Base-by-base conservation (phyloP, 306 rosid genomes). In the Rubus parviflorus region DNA sequence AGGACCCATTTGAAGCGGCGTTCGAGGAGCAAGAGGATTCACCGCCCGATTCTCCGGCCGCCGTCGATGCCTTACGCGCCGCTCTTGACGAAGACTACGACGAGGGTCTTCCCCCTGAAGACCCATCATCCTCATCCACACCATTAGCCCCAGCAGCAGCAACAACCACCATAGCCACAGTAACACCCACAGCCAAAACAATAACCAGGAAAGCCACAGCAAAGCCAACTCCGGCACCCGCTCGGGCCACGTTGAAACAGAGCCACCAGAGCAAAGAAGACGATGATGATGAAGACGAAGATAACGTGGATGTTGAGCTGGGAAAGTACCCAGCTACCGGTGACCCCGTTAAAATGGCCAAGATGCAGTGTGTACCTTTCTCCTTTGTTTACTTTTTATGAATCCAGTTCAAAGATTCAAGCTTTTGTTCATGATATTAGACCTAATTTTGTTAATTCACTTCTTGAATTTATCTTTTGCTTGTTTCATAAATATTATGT, bases 1-100 rank as follows among this genome's bases (percentile, higher is more conserved):
- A 90, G 87, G 98, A 95, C 71, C 98, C 98, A 2, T 95, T 95
- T n/a, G 98, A 95, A 85, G 98, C 97, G 13, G 97, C 97, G 22
- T 92, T 90, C 54, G 97, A 87, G 84, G 97, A 86, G 81, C 87
- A 88, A 72, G 89, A 90, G 42, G 91, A 94, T 62, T 94, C 94
- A 0, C 89, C 94, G 35, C 93, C 91, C 1, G 91, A 86, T 41
- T 88, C 96, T 23, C 91, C 93, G 30, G 41, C 71, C 47, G 76
- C 6, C 10, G 42, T 66, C 78, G 86, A 89, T 30, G 75, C 45
- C 52, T 1, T 37, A 40, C 62, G 63, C 65, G 35, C 53, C 19
- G 19, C 72, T 7, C 22, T 40, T 17, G 74, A 57, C 37, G 80
- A 82, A 69, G 75, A 79, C 56, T 88, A 79, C n/a, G 76, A 47